A percentile compares a stretch with the other conserved stretches of the same genome.
These are phyloP conservation scores for Floccularia luteovirens DNA, from an alignment of 768 basidiomycete genomes.

Conservation along the genomic window DNA sequence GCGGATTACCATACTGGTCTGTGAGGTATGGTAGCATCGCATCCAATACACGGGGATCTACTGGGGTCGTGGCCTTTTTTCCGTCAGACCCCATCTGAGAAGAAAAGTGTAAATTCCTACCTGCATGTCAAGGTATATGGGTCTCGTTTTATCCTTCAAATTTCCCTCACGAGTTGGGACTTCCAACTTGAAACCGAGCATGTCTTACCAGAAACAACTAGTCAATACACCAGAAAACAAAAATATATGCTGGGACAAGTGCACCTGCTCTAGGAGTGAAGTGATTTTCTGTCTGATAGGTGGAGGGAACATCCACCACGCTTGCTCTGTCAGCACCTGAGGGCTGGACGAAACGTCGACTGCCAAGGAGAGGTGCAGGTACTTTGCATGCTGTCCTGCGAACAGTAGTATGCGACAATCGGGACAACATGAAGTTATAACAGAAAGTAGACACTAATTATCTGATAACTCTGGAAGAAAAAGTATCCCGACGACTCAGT, in stretches of 20 bases:
- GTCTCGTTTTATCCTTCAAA: constrained; percentile 57
- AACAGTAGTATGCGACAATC: constrained; percentile 35
- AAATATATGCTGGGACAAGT: constrained; percentile 6
- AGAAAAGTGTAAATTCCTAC: constrained; percentile 32
- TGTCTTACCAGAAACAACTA: constrained; percentile 40
- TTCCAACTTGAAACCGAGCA: constrained; percentile 84
- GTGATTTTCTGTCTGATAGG: constrained; percentile 61
- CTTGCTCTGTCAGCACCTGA: constrained; percentile 78
- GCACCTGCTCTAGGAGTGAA: constrained; percentile 67
- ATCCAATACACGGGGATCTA: constrained; percentile 95
- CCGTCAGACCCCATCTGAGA: constrained; percentile 4
- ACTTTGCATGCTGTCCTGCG: constrained; percentile 23
- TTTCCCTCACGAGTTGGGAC: constrained; percentile 51
- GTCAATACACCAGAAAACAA: constrained; percentile 1
- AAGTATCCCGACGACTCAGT: not conserved
- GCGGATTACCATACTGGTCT: constrained; percentile 96
- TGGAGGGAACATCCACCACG: constrained; percentile 73
- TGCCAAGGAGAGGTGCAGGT: constrained; percentile 19
- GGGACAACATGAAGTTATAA: constrained; percentile 45
- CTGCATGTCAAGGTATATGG: constrained; percentile 99
- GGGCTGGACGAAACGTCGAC: constrained; percentile 70
- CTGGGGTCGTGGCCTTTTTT: constrained; percentile 87
- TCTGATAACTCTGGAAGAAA: constrained; percentile 7
- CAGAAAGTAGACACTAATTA: constrained; percentile 8
- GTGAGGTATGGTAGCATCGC: constrained; percentile 94